phyloP scores from a whole-genome alignment of 768 basidiomycete species.

The Coprinopsis strossmayeri region DNA sequence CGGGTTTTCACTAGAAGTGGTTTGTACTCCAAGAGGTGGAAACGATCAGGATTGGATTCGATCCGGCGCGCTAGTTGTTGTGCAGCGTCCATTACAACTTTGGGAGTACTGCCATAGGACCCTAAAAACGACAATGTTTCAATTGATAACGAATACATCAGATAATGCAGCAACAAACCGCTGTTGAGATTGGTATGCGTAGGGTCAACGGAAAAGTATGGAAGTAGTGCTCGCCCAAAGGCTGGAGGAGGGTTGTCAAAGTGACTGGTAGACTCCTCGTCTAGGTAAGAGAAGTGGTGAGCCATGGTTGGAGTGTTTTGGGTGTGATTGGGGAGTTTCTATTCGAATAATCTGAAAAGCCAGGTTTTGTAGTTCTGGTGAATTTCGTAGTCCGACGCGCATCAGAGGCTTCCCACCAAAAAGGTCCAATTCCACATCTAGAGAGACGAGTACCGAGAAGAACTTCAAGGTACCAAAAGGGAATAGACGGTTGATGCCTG shows the following conservation, averaged over 20 bases:
- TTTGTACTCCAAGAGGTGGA: constrained; percentile 33
- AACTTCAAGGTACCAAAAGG: neutral
- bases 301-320: neutral
- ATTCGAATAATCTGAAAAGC: neutral
- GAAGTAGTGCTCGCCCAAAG: constrained; percentile 51
- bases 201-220: constrained; percentile 50
- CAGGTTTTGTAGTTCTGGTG: neutral
- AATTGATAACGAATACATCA: neutral
- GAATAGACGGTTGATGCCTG: neutral
- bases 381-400: neutral
- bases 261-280: neutral
- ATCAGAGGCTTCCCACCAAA: neutral
- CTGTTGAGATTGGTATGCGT: constrained; percentile 61
- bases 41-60: constrained; percentile 53
- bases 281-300: neutral
- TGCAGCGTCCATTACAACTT: constrained; percentile 40
- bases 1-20: constrained; percentile 33
- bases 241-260: constrained; percentile 18
- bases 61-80: constrained; percentile 33
- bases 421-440: neutral
- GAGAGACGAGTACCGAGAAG: constrained; percentile 3
- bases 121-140: constrained; percentile 26
- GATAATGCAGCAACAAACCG: constrained; percentile 29
- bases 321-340: neutral
- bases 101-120: constrained; percentile 51